Evolutionary conservation across 2,329 filamentous ascomycete genomes (phyloP).

Genomic region (Fusarium drepaniforme): DNA sequence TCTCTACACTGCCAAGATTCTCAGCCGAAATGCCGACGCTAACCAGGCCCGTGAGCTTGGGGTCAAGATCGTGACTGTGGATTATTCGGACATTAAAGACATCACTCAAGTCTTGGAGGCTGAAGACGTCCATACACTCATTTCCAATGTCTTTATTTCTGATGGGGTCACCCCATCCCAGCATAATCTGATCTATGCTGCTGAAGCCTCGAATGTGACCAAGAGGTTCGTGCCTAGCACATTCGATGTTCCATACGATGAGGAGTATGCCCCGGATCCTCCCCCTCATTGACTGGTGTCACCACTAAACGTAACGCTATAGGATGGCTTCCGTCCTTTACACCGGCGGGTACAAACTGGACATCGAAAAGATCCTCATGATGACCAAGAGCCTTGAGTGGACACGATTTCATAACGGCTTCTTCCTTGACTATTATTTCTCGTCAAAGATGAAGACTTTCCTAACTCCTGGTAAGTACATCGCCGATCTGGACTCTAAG

Average conservation of each 20-base stretch:
- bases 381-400: neutral
- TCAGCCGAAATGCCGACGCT: neutral
- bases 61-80: neutral
- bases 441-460: constrained; percentile 1
- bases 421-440: constrained; percentile 1
- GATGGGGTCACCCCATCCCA: neutral
- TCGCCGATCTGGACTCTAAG: neutral
- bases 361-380: neutral
- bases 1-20: neutral
- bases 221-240: neutral
- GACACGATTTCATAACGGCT: neutral
- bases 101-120: neutral
- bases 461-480: neutral
- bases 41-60: neutral
- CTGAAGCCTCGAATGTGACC: neutral
- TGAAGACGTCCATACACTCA: neutral
- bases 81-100: neutral
- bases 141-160: neutral
- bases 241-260: neutral
- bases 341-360: neutral
- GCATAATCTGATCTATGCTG: constrained; percentile 1
- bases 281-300: neutral
- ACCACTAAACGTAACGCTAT: neutral
- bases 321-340: neutral
- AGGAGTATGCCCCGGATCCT: neutral